Evolutionary conservation across 352 stramenopile species (phyloP).

Genomic region (Pythium coloratum): DNA sequence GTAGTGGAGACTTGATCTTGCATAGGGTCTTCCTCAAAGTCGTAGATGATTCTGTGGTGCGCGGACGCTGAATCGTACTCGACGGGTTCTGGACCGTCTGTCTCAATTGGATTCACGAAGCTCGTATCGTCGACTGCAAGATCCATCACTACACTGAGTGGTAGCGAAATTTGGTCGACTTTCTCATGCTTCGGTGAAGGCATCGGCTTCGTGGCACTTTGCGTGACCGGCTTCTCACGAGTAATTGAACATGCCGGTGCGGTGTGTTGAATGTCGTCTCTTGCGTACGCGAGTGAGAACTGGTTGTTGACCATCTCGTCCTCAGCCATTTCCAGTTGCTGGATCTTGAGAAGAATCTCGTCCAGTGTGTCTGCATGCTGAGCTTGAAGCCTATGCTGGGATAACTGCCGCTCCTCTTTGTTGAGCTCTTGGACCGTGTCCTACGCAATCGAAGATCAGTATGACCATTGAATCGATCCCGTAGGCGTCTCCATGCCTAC

Average conservation of each 20-base stretch:
- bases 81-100: background rate
- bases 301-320: slow-evolving; percentile 39
- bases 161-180: slow-evolving; percentile 14
- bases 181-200: background rate
- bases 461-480: background rate
- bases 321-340: slow-evolving; percentile 48
- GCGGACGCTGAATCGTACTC: too few relatives aligned
- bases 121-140: slow-evolving; percentile 27
- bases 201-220: background rate
- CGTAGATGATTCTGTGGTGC: too few relatives aligned
- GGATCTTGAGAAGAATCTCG: slow-evolving; percentile 47
- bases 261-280: background rate
- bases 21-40: background rate
- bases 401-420: slow-evolving; percentile 43
- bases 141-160: slow-evolving; percentile 52
- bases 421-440: slow-evolving; percentile 64
- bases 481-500: background rate
- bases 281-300: slow-evolving; percentile 30
- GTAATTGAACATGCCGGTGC: background rate
- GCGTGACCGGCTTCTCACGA: background rate
- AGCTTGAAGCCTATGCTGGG: slow-evolving; percentile 26
- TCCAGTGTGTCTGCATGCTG: slow-evolving; percentile 43
- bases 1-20: background rate
- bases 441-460: slow-evolving; percentile 25
- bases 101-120: background rate